These are phyloP conservation scores for Penicillium corylophilum DNA, from an alignment of 2,329 filamentous ascomycete genomes.

Conservation along the genomic window DNA sequence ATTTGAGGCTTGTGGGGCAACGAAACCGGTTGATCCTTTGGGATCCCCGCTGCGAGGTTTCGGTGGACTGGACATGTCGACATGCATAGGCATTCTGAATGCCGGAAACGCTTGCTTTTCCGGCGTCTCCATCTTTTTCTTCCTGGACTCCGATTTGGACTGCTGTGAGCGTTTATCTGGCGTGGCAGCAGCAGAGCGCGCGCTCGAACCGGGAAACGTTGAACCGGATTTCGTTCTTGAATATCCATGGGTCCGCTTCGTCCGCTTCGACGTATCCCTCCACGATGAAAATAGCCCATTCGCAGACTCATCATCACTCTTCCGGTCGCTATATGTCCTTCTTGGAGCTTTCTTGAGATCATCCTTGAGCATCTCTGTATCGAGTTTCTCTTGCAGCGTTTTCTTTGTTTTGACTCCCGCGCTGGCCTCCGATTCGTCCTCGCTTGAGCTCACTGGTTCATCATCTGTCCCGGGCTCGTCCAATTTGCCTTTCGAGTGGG, in stretches of 20 bases:
- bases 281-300: constrained; percentile 5
- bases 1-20: constrained; percentile 21
- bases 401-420: constrained; percentile 5
- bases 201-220: constrained; percentile 16
- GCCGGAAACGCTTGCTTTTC: constrained; percentile 8
- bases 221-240: constrained; percentile 15
- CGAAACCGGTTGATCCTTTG: not conserved
- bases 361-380: constrained; percentile 7
- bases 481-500: not conserved
- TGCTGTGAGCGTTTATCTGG: constrained; percentile 6
- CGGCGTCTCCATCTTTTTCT: constrained; percentile 8
- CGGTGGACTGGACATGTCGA: not conserved
- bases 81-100: constrained; percentile 29
- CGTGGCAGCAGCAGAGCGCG: constrained; percentile 6
- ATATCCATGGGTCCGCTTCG: constrained; percentile 18
- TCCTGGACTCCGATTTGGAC: constrained; percentile 5
- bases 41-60: not conserved
- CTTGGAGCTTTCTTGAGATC: constrained; percentile 1
- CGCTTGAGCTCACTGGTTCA: constrained; percentile 36
- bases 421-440: constrained; percentile 26
- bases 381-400: constrained; percentile 27
- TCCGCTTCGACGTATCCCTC: constrained; percentile 17
- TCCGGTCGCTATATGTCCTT: constrained; percentile 13
- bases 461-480: constrained; percentile 34
- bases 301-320: constrained; percentile 8